Conservation (phyloP, 2,329 filamentous ascomycete species). For the Grosmannia huntii region DNA sequence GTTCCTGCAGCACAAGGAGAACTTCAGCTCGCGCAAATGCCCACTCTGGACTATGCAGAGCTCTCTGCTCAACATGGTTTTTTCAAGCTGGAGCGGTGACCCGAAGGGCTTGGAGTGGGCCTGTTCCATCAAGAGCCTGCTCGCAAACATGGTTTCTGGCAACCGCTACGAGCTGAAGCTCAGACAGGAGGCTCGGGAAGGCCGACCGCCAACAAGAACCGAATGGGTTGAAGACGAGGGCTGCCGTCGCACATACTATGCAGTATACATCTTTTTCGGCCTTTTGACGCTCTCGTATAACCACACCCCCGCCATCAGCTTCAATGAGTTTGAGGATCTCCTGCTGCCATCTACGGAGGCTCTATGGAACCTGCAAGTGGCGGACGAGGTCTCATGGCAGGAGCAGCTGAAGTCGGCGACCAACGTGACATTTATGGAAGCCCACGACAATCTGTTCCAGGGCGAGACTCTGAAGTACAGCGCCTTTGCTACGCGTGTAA, state of each 20-base stretch:
- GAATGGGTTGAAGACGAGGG: constrained; percentile 98
- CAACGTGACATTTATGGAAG: constrained; percentile 79
- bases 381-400: constrained; percentile 72
- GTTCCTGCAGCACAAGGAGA: constrained; percentile 95
- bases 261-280: constrained; percentile 98
- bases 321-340: constrained; percentile 93
- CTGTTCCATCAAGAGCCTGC: constrained; percentile 93
- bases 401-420: constrained; percentile 61
- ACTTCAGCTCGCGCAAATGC: constrained; percentile 95
- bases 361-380: constrained; percentile 75
- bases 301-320: constrained; percentile 93
- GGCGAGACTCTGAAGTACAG: constrained; percentile 85
- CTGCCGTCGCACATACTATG: constrained; percentile 92
- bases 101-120: constrained; percentile 97
- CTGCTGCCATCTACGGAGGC: constrained; percentile 88
- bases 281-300: constrained; percentile 92
- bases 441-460: constrained; percentile 91
- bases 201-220: constrained; percentile 59
- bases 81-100: constrained; percentile 97
- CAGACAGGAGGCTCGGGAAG: constrained; percentile 75
- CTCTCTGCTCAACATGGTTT: constrained; percentile 94
- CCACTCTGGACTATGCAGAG: constrained; percentile 98
- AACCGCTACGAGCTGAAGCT: constrained; percentile 95
- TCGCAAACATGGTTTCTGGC: constrained; percentile 97
- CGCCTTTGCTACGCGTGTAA: constrained; percentile 89